Base-by-base conservation (phyloP, 2,329 filamentous ascomycete species). In the Diaporthe sp. region DNA sequence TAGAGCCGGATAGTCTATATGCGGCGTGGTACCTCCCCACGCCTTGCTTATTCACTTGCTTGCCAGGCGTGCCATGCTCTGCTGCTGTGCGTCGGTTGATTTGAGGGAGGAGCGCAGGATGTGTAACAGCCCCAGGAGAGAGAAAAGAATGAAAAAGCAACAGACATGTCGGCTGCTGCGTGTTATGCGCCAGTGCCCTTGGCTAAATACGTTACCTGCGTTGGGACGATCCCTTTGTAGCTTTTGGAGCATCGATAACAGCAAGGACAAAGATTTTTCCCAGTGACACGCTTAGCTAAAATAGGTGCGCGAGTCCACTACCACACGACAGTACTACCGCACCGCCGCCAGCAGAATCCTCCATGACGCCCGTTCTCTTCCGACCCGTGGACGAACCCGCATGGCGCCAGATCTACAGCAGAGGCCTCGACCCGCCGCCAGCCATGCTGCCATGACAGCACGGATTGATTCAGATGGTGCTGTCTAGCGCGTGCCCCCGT, bases 391-490 rank as follows among this genome's bases (percentile, higher is more conserved):
- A 42, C 49, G 49, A 55, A 69, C 49, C 65, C 65, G 65, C 65
- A 55, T 55, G 49, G 65, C 65, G 49, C 65, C 49, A 69, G 46
- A 69, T 53, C 49, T 42, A 55, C 49, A 53, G 65, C 49, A 69
- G 34, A 51, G 46, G 34, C 65, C 46, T 69, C 49, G 34, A 55
- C 65, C 65, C 49, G 65, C 65, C 22, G 65, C 46, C 62, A 67
- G 62, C 62, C 62, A 67, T 37, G 44, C 44, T 51, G 28, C 62
- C 31, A 53, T 39, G 46, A 53, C 46, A 53, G 65, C 46, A n/a
- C 65, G 34, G 7, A 68, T 31, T 69, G 49, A 69, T 55, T 69
- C 65, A 69, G 65, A 53, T 69, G 65, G 65, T 42, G 62, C 44
- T n/a, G 34, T 55, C 65, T 69, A 55, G 65, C 34, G 49, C 49